Base-by-base conservation (phyloP, 176 grass and related monocot species). In the sorghum (Sorghum bicolor) region DNA sequence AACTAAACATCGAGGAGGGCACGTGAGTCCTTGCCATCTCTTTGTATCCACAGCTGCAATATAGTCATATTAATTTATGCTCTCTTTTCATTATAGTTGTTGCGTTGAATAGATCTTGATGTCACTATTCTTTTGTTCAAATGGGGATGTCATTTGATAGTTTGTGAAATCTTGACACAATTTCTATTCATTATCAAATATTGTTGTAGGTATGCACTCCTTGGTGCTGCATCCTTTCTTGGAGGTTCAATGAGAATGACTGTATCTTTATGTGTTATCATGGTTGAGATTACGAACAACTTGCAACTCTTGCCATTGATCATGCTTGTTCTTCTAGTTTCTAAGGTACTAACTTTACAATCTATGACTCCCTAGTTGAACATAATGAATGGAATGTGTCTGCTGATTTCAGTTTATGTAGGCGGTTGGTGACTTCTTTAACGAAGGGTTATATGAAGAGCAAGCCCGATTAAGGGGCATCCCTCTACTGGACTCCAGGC, bases 211-310 rank as follows among this genome's bases (percentile, higher is more conserved):
- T 98, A 98, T 90, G 96, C 96, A 71, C 80, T 98, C 73, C 96
- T 98, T 83, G 96, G 96, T 64, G 96, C 96, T 80, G 96, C 96
- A 70, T 95, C 96, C 39, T 98, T 98, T 89, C 96, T 98, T 68
- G 96, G 96, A 78, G 96, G 96, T 79, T 98, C 96, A 39, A 98
- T 98, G 96, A 83, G 96, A 94, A 98, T 98, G 96, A 98, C 93
- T 38, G 96, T 98, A 77, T 95, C 96, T 85, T 89, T 98, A 81
- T 98, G 96, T 88, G 96, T 98, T 64, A 98, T 98, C 75, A 98
- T 98, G 96, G 96, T 98, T 83, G 96, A 98, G 87, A 98, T 98
- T 62, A 98, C 96, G 63, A 98, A 98, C 70, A 98, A 98, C 65
- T 93, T 98, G 89, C 84, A 98, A 84, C 89, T 98, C 72, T 83